Evolutionary conservation across 148 eudicot genomes (phyloP), one percentile per base, ranked within the genome.

Genomic region (Nepenthes gracilis): DNA sequence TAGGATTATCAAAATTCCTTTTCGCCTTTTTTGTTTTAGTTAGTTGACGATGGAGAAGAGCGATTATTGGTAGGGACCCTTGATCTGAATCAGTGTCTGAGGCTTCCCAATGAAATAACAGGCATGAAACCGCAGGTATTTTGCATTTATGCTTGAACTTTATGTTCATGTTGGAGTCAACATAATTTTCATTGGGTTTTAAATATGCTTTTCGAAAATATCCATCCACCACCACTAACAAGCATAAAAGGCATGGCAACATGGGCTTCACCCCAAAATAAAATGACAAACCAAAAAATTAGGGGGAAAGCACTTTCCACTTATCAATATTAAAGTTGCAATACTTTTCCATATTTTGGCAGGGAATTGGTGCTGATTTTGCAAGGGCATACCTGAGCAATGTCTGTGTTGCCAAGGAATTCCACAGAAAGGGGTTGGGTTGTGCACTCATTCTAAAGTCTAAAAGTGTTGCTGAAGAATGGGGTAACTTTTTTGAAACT

Each of bases 331-430:
- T 61, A 12, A 12, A 35, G 54, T 33, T 34, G 6, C 35, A 5
- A 12, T 47, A 23, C 3, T 52, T 15, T 53, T 50, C 52, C 5
- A 9, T 36, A 11, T 48, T 32, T 35, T 9, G 12, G 43, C 83
- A 93, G 98, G 95, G 89, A 62, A 82, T 82, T 74, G 88, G 91
- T 60, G 76, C 84, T 69, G 96, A 93, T 81, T 88, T 93, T 64
- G 81, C 83, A 4, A 82, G 98, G 79, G 98, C 87, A 47, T 93
- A 93, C 69, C 55, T 93, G 70, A 86, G 85, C 72, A 86, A 88
- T 60, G 98, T 93, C 8, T 88, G 98, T 72, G 98, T 93, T 43
- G 96, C 98, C 66, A 61, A 80, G 63, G 98, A 93, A 76, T 60
- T 88, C 72, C 85, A 84, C 33, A 75, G 94, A 68, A 82, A 84